Base-by-base conservation (phyloP, 345 rosid species). In the Lepidium aucheri region DNA sequence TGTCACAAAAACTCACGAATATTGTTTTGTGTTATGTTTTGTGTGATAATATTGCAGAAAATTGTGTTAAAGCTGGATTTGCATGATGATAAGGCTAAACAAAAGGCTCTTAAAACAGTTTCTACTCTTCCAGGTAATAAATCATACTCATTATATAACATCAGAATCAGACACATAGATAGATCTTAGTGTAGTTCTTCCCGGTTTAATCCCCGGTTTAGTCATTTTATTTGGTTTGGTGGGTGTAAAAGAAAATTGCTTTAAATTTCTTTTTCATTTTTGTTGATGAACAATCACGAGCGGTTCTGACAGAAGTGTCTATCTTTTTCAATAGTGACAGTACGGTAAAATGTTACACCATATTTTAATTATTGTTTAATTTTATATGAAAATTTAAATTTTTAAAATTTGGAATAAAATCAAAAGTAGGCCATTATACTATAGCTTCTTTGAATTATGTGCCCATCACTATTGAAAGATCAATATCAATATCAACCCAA, bases 61-160 rank as follows among this genome's bases (percentile, higher is more conserved):
- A 38, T 82, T 42, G 91, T 86, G 36, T 13, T 93, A 75, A 90
- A 78, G 74, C 17, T 90, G 88, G 97, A 90, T 62, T 67, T 93
- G 69, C 70, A 74, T 9, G 92, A 88, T 68, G 89, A 76, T 69
- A 90, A 83, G 58, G 97, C 84, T 53, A 93, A 90, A 80, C 94
- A 86, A 62, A 93, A 88, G 84, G 98, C 97, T 34, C 44, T 93
- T 63, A 90, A 79, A 81, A 82, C 90, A 15, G 96, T 86, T 62
- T 85, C 98, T 46, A 77, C 90, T 65, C 86, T 93, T 35, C 70
- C 84, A 81, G 98, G 98, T 93, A 72, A 47, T 93, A 72, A 72
- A 47, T 46, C 60, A 17, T 59, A 32, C 13, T 28, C 64, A 39
- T 57, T 49, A 35, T 24, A 34, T 1, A n/a, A 7, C 43, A 60